These are phyloP conservation scores for Skeletonema menzelii DNA, from an alignment of 108 stramenopile genomes.

Conservation along the genomic window DNA sequence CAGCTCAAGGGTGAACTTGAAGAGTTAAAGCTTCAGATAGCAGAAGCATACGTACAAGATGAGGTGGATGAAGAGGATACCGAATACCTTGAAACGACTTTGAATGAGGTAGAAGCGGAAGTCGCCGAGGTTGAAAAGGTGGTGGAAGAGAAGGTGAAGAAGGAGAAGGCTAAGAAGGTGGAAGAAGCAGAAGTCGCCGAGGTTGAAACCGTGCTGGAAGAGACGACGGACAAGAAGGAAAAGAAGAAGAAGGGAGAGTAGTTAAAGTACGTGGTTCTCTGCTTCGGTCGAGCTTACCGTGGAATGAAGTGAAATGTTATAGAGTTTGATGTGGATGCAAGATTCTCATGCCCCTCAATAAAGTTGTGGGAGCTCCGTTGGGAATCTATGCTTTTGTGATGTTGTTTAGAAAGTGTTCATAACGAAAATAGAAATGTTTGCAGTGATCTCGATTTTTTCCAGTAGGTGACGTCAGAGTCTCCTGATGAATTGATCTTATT, in stretches of 20 bases:
- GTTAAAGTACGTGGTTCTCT: background rate
- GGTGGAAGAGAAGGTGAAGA: background rate
- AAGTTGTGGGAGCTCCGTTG: background rate
- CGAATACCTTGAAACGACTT: background rate
- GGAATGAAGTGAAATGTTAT: background rate
- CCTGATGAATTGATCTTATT: too few species aligned
- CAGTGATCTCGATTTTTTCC: too few species aligned
- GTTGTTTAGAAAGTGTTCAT: background rate
- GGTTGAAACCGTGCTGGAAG: background rate
- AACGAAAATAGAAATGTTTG: background rate
- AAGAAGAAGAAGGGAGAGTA: background rate
- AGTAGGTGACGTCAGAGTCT: too few species aligned
- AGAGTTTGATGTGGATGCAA: background rate
- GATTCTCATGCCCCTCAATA: background rate
- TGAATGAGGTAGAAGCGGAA: background rate
- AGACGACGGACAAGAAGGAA: background rate
- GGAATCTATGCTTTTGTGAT: background rate
- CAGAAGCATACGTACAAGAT: background rate
- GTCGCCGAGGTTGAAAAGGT: background rate
- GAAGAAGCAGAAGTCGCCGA: background rate
- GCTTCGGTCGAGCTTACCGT: background rate
- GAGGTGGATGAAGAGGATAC: background rate
- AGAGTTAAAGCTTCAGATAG: background rate
- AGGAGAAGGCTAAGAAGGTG: background rate
- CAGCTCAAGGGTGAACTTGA: background rate